phyloP scores from a whole-genome alignment of 2,329 filamentous ascomycete species.

The Penicillium paneum region DNA sequence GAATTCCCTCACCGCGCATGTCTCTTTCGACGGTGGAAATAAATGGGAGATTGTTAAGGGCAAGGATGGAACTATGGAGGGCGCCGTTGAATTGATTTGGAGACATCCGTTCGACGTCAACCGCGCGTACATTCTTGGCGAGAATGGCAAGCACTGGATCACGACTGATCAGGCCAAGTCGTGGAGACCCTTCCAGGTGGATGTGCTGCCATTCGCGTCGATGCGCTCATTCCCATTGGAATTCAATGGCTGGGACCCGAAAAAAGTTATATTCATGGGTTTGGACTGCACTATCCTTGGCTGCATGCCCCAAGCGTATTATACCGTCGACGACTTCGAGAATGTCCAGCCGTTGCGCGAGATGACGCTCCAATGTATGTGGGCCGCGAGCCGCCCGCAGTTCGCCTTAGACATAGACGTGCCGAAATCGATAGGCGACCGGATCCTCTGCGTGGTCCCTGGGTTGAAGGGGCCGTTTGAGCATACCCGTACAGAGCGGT shows the following conservation, averaged over 20 bases:
- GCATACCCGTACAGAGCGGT: conserved; percentile 63
- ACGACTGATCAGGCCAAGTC: conserved; percentile 78
- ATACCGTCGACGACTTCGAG: conserved; percentile 84
- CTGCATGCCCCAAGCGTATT: conserved; percentile 63
- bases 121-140: conserved; percentile 76
- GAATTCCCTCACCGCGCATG: conserved; percentile 63
- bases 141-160: conserved; percentile 69
- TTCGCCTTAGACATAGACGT: conserved; percentile 60
- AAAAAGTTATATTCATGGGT: conserved; percentile 82
- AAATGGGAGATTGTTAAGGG: conserved; percentile 68
- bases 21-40: conserved; percentile 76
- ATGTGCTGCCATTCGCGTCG: conserved; percentile 56
- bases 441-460: conserved; percentile 75
- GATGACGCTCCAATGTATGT: conserved; percentile 74
- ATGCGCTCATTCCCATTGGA: conserved; percentile 52
- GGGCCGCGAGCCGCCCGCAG: conserved; percentile 72
- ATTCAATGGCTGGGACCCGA: conserved; percentile 80
- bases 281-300: conserved; percentile 64
- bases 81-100: conserved; percentile 56
- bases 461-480: conserved; percentile 68
- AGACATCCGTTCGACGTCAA: conserved; percentile 76
- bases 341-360: conserved; percentile 62
- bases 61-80: conserved; percentile 53
- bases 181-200: conserved; percentile 72
- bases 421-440: conserved; percentile 62